Conservation (phyloP, 2,329 filamentous ascomycete species). For the Venturiaceae sp. region DNA sequence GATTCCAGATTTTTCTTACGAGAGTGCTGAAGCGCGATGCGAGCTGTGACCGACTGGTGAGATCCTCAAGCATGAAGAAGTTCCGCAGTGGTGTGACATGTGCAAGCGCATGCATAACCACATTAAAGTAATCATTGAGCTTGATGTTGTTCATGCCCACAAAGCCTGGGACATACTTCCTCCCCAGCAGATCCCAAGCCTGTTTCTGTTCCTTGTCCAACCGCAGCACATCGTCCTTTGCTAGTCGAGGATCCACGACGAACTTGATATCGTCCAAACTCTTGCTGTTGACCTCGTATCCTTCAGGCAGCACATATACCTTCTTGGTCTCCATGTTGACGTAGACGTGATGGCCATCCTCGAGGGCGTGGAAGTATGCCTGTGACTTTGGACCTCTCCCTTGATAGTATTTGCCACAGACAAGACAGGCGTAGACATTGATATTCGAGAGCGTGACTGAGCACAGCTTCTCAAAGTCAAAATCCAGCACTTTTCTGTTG, state of each 20-base stretch:
- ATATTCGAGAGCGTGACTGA: slow-evolving; percentile 94
- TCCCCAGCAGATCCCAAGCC: slow-evolving; percentile 70
- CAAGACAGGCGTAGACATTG: slow-evolving; percentile 95
- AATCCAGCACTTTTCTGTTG: slow-evolving; percentile 84
- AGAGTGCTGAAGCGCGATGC: slow-evolving; percentile 81
- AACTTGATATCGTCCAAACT: slow-evolving; percentile 97
- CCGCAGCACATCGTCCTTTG: slow-evolving; percentile 66
- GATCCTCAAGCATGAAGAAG: slow-evolving; percentile 80
- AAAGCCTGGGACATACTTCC: slow-evolving; percentile 84
- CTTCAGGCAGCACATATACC: slow-evolving; percentile 87
- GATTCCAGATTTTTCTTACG: slow-evolving; percentile 96
- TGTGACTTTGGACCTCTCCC: slow-evolving; percentile 88
- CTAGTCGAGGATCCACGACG: slow-evolving; percentile 84
- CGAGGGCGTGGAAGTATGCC: slow-evolving; percentile 94
- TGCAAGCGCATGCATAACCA: slow-evolving; percentile 81
- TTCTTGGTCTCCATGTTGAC: slow-evolving; percentile 94
- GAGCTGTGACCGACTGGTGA: slow-evolving; percentile 65
- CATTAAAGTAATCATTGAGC: slow-evolving; percentile 97
- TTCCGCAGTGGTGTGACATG: slow-evolving; percentile 87
- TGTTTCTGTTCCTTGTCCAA: slow-evolving; percentile 59
- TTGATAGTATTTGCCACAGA: slow-evolving; percentile 97
- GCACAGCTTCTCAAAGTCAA: slow-evolving; percentile 98
- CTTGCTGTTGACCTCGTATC: slow-evolving; percentile 91
- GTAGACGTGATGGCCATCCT: slow-evolving; percentile 92
- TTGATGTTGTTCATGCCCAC: slow-evolving; percentile 99